A percentile compares a stretch with the other conserved stretches of the same genome.
phyloP scores from a whole-genome alignment of 2,329 filamentous ascomycete species.

The Sclerotinia borealis region DNA sequence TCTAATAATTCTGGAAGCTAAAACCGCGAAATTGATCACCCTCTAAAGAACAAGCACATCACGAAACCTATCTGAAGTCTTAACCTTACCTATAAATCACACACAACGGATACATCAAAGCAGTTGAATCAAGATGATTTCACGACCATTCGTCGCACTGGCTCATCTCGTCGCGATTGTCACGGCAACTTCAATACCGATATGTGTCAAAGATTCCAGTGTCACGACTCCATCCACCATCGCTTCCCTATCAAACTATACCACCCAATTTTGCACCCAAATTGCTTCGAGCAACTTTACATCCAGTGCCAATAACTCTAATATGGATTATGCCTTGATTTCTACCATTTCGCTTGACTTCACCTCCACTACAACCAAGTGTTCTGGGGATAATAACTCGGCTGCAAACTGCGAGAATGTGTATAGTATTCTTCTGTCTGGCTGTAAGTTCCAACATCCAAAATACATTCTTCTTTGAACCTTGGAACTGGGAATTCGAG shows the following conservation, averaged over 20 bases:
- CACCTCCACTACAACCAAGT: not conserved
- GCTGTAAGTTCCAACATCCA: not conserved
- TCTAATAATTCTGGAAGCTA: not conserved
- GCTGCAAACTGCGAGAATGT: not conserved
- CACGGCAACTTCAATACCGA: not conserved
- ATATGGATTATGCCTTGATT: not conserved
- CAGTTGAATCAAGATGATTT: not conserved
- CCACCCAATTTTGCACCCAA: not conserved
- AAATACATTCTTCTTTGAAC: not conserved
- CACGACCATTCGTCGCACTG: not conserved
- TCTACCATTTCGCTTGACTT: not conserved
- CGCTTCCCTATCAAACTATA: not conserved
- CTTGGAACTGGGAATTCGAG: too few species aligned
- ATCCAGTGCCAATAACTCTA: not conserved
- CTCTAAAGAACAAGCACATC: not conserved
- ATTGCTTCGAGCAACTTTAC: not conserved
- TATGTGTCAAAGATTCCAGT: not conserved
- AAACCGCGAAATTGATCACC: not conserved
- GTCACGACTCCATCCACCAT: not conserved
- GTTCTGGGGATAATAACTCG: not conserved
- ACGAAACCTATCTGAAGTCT: not conserved
- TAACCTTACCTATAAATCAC: not conserved
- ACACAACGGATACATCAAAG: not conserved
- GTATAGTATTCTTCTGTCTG: not conserved
- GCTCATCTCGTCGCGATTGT: not conserved